Evolutionary conservation across 2,329 filamentous ascomycete species (phyloP), one percentile per base, ranked within the genome.

Genomic region (Cercospora brassicicola): DNA sequence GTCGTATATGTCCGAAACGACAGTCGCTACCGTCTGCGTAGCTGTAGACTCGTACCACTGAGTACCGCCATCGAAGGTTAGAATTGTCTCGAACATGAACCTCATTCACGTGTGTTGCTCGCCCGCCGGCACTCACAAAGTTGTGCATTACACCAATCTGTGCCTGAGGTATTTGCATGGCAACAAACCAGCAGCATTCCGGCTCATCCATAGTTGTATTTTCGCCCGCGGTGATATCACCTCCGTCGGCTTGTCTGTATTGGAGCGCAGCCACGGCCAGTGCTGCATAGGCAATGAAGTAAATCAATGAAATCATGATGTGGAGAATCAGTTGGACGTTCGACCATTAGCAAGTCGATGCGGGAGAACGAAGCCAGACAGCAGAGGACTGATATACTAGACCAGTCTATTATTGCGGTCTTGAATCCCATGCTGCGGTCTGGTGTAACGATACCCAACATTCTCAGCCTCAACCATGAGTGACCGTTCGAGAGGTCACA

Each of bases 171-270:
- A 55, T 26, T n/a, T 55, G 48, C 48, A 55, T 55, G 5, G 48
- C 48, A 55, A 55, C 48, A 26, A 55, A 55, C 48, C 48, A 55
- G 23, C 48, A 55, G 48, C 48, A 55, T 55, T 55, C 48, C 23
- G 48, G 48, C 15, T 55, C 48, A 28, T 55, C 11, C 2, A 9
- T 28, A 4, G 48, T 55, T 4, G 10, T 26, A n/a, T 55, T 55
- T 15, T 28, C 23, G 48, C 10, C 11, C 26, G 13, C 13, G 20
- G 2, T 55, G 7, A 4, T 13, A 53, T 8, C 48, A 23, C 20
- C 13, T 3, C 23, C 48, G 13, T 18, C 18, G 42, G 23, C 13
- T 18, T 55, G 48, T 55, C 48, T 28, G 23, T 8, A 8, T 28
- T 55, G 20, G 23, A 55, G 11, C 3, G 48, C 48, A 28, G 48